Percentiles rank a stretch among this genome's conserved stretches.
phyloP scores from a whole-genome alignment of 352 stramenopile genomes.

The Pythium rhizo-oryzae region DNA sequence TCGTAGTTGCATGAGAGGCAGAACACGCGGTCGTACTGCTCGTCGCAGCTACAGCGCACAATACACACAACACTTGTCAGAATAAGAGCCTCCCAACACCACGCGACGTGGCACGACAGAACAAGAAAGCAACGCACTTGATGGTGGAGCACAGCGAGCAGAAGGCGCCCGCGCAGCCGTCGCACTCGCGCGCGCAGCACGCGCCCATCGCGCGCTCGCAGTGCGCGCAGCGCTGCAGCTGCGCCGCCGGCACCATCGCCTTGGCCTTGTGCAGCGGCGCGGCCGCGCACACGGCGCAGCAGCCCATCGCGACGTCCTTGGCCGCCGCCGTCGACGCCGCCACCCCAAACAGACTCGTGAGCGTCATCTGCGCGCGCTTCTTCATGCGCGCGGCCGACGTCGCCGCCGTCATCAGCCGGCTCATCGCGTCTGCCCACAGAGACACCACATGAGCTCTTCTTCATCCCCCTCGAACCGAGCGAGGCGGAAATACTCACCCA shows the following conservation, averaged over 20 bases:
- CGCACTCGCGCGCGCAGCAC: slow-evolving; percentile 68
- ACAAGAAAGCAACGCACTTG: slow-evolving; percentile 48
- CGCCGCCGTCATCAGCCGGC: slow-evolving; percentile 74
- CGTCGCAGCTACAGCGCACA: slow-evolving; percentile 48
- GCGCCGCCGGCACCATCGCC: slow-evolving; percentile 7
- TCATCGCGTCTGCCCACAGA: slow-evolving; percentile 58
- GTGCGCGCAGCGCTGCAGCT: slow-evolving; percentile 53
- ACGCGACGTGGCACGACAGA: no score
- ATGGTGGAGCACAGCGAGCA: slow-evolving; percentile 85
- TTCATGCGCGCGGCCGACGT: slow-evolving; percentile 72
- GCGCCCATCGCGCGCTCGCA: slow-evolving; percentile 61
- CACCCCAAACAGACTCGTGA: slow-evolving; percentile 35
- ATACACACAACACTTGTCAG: not conserved
- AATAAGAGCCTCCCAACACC: no score
- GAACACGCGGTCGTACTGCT: slow-evolving; percentile 79
- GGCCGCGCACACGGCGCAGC: slow-evolving; percentile 46
- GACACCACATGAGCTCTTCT: slow-evolving; percentile 7
- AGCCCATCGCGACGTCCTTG: slow-evolving; percentile 4
- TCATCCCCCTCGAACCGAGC: not conserved
- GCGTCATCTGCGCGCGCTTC: slow-evolving; percentile 52
- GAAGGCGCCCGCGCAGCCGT: slow-evolving; percentile 53
- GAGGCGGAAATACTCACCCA: slow-evolving; percentile 45
- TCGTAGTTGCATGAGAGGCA: slow-evolving; percentile 76
- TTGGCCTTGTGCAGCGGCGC: slow-evolving; percentile 18
- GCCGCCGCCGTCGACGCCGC: not conserved